Conservation (phyloP, 768 basidiomycete genomes). For the Termitomyces sp. region DNA sequence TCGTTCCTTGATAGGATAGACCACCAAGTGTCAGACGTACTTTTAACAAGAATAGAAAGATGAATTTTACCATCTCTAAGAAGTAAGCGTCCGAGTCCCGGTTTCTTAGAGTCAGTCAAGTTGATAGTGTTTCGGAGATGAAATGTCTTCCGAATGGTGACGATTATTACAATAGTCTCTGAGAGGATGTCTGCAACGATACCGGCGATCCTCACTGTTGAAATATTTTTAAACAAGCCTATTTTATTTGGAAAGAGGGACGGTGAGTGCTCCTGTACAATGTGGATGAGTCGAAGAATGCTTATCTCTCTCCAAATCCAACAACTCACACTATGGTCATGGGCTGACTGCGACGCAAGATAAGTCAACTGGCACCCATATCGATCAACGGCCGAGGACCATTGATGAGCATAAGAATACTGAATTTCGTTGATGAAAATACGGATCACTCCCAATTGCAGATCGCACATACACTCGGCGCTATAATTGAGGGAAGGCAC, state of each 20-base stretch:
- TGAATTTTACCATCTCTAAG: conserved; percentile 22
- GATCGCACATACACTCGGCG: conserved; percentile 20
- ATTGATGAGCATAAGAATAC: conserved; percentile 13
- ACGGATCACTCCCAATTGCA: not conserved
- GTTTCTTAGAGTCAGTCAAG: conserved; percentile 17
- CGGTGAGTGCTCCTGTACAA: not conserved
- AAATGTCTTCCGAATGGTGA: conserved; percentile 26
- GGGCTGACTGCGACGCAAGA: conserved; percentile 5
- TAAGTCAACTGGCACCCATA: conserved; percentile 13
- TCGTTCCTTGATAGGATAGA: conserved; percentile 9
- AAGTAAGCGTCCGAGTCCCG: conserved; percentile 22
- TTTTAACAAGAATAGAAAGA: not conserved
- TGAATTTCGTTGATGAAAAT: not conserved
- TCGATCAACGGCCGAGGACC: conserved; percentile 6
- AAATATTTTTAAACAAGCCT: not conserved
- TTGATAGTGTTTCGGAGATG: conserved; percentile 21
- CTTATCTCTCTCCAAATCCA: not conserved
- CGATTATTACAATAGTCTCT: conserved; percentile 27
- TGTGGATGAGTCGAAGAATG: not conserved
- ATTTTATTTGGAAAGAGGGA: not conserved
- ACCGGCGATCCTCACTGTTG: conserved; percentile 25
- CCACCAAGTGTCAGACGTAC: not conserved
- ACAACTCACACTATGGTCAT: conserved; percentile 9
- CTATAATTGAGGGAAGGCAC: conserved; percentile 25
- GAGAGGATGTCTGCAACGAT: conserved; percentile 27